Percentiles rank a stretch among this genome's conserved stretches.
Conservation (phyloP, 2,329 filamentous ascomycete genomes). For the Ampelomyces quisqualis region DNA sequence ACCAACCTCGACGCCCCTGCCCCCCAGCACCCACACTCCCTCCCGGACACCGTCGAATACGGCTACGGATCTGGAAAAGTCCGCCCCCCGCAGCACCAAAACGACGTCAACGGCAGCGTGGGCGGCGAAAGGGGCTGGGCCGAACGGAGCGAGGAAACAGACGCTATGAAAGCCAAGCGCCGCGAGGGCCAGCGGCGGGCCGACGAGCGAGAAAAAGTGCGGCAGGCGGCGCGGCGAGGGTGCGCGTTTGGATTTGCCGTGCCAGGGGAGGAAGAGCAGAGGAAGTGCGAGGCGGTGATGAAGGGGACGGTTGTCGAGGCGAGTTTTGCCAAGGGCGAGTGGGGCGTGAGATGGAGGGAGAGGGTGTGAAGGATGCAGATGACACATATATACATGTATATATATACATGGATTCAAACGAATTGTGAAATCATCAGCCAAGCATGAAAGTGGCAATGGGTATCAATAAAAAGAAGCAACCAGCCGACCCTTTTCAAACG, state of each 20-base stretch:
- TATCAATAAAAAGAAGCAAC: slow-evolving; percentile 17
- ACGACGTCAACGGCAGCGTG: slow-evolving; percentile 58
- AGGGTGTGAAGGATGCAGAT: slow-evolving; percentile 10
- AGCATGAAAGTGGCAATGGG: slow-evolving; percentile 11
- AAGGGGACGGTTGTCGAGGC: slow-evolving; percentile 59
- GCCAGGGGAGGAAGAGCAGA: slow-evolving; percentile 32
- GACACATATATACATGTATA: neutral
- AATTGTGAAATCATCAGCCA: slow-evolving; percentile 9
- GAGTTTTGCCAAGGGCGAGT: slow-evolving; percentile 63
- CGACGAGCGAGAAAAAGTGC: slow-evolving; percentile 59
- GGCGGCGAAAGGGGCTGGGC: slow-evolving; percentile 58
- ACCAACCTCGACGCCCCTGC: no score
- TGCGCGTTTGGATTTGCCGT: slow-evolving; percentile 57
- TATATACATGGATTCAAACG: no score
- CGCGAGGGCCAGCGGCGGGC: slow-evolving; percentile 52
- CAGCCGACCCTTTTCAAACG: neutral
- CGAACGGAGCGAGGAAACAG: slow-evolving; percentile 55
- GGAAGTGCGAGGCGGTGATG: slow-evolving; percentile 62
- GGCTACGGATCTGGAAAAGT: slow-evolving; percentile 36
- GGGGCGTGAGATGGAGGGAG: slow-evolving; percentile 60
- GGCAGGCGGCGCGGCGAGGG: slow-evolving; percentile 62
- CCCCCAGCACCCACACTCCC: no score
- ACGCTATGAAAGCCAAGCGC: slow-evolving; percentile 54
- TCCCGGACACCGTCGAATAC: slow-evolving; percentile 21
- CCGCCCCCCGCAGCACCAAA: slow-evolving; percentile 46